A percentile compares a stretch with the other conserved stretches of the same genome.
Conservation (phyloP, 2,329 filamentous ascomycete species). For the Fusarium tuaranense region DNA sequence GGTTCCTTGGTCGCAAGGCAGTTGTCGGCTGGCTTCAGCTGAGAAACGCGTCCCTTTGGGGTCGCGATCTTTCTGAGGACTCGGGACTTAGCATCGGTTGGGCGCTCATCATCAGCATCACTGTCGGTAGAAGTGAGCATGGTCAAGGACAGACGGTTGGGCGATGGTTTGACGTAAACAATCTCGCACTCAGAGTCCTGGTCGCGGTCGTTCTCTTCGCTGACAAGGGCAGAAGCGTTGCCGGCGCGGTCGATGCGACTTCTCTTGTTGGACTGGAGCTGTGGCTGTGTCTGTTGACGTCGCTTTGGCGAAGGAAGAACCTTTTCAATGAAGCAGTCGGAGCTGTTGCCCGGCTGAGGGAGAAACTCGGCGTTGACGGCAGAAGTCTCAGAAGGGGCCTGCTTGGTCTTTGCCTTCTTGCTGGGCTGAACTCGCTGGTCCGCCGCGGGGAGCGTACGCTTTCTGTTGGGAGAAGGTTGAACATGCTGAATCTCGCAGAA, state of each 20-base stretch:
- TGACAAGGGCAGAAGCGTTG: not conserved
- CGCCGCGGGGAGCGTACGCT: constrained; percentile 21
- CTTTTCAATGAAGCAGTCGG: constrained; percentile 37
- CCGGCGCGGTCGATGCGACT: constrained; percentile 5
- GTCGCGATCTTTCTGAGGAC: constrained; percentile 3
- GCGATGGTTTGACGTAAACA: constrained; percentile 4
- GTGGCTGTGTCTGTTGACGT: not conserved
- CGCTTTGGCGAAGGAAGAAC: constrained; percentile 21
- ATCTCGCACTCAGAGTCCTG: constrained; percentile 20
- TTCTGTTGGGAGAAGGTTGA: constrained; percentile 8
- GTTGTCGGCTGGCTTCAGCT: not conserved
- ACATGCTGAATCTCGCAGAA: constrained; percentile 24
- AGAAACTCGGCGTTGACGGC: not conserved
- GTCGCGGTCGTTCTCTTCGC: not conserved
- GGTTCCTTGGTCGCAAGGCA: not conserved
- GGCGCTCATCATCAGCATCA: constrained; percentile 9
- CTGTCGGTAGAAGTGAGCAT: not conserved
- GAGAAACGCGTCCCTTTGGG: not conserved
- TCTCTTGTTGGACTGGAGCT: constrained; percentile 21
- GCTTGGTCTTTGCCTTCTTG: constrained; percentile 19
- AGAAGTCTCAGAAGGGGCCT: not conserved
- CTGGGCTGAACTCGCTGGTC: constrained; percentile 3
- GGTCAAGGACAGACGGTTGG: not conserved
- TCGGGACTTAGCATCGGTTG: not conserved
- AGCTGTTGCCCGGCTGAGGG: constrained; percentile 6